phyloP scores from a whole-genome alignment of 805 yeast species.

The Kazachstania africana region DNA sequence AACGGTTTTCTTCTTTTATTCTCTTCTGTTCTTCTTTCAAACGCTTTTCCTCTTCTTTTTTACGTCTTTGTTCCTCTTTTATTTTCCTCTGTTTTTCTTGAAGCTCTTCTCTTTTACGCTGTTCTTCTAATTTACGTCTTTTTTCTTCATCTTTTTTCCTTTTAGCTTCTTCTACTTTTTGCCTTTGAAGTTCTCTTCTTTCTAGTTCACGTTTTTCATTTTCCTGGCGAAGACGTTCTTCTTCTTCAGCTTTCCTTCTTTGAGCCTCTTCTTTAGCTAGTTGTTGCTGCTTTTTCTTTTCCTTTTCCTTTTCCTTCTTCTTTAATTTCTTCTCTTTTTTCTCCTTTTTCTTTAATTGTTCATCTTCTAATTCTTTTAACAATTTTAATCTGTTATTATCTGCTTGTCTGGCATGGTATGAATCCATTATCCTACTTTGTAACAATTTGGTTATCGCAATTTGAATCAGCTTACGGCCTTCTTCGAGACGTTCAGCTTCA shows the following conservation, averaged over 20 bases:
- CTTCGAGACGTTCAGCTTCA: slow-evolving; percentile 58
- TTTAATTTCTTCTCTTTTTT: slow-evolving; percentile 53
- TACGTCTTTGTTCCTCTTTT: slow-evolving; percentile 30
- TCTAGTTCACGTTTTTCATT: slow-evolving; percentile 33
- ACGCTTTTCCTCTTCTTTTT: slow-evolving; percentile 29
- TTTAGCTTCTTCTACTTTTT: slow-evolving; percentile 31
- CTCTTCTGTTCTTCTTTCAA: slow-evolving; percentile 19
- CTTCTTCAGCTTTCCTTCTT: slow-evolving; percentile 47
- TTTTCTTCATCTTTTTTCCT: slow-evolving; percentile 30
- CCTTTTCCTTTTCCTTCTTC: slow-evolving; percentile 59
- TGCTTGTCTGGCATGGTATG: slow-evolving; percentile 72
- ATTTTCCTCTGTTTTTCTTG: slow-evolving; percentile 28
- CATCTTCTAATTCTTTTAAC: slow-evolving; percentile 60
- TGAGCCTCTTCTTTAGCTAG: slow-evolving; percentile 52
- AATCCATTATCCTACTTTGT: slow-evolving; percentile 58
- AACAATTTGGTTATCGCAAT: slow-evolving; percentile 69
- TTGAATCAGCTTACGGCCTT: slow-evolving; percentile 70
- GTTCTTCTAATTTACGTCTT: slow-evolving; percentile 30
- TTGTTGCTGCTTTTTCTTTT: slow-evolving; percentile 53
- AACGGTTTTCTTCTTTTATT: slow-evolving; percentile 17
- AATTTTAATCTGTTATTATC: slow-evolving; percentile 56
- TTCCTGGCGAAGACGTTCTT: slow-evolving; percentile 37
- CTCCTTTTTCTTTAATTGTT: slow-evolving; percentile 50
- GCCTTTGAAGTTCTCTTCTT: slow-evolving; percentile 29
- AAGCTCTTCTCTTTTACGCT: slow-evolving; percentile 31